These are phyloP conservation scores for Cordyceps pruinosa DNA, from an alignment of 2,329 filamentous ascomycete genomes.

Conservation along the genomic window DNA sequence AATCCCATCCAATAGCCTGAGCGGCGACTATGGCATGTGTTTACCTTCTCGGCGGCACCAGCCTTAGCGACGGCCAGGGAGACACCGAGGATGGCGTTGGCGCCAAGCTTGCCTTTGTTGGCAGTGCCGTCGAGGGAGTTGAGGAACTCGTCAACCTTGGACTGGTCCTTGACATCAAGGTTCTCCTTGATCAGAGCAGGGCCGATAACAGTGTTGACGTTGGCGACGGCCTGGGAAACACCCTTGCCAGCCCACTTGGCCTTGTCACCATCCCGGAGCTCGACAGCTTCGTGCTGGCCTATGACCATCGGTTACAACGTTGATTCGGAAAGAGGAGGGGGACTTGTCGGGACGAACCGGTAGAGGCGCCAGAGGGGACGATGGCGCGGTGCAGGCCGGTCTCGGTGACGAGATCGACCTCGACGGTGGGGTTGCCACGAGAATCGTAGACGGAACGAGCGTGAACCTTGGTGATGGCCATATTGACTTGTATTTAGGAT, in stretches of 20 bases:
- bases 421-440: conserved; percentile 95
- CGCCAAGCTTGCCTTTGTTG: conserved; percentile 84
- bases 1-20: no score
- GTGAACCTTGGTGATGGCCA: conserved; percentile 88
- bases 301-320: conserved; percentile 24
- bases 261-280: conserved; percentile 88
- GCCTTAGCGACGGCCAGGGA: conserved; percentile 81
- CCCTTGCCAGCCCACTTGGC: conserved; percentile 80
- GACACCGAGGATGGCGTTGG: conserved; percentile 84
- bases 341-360: conserved; percentile 52
- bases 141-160: conserved; percentile 75
- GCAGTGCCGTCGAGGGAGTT: conserved; percentile 76
- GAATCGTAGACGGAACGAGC: conserved; percentile 97
- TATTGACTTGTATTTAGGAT: conserved; percentile 43
- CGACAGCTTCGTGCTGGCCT: conserved; percentile 86
- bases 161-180: conserved; percentile 81
- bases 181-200: conserved; percentile 76
- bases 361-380: conserved; percentile 93
- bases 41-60: conserved; percentile 76
- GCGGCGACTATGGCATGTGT: background rate
- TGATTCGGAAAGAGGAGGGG: conserved; percentile 17
- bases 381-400: conserved; percentile 96
- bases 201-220: conserved; percentile 76
- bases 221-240: conserved; percentile 77
- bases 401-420: conserved; percentile 95